Base-by-base conservation (phyloP, 2,329 filamentous ascomycete genomes). In the Fonsecaea erecta region DNA sequence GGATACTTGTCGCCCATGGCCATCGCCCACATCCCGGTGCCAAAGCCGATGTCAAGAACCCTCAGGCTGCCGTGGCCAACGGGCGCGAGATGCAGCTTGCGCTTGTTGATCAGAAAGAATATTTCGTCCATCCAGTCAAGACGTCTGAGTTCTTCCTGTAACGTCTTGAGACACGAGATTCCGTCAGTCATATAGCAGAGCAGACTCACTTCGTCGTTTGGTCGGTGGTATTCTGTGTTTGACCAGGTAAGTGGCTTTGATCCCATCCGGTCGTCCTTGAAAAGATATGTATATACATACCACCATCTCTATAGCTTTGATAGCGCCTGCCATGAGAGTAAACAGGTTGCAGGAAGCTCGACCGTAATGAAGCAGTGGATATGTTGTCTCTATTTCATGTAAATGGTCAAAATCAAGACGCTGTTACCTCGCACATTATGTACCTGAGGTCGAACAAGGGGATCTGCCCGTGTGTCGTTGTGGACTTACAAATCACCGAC, bases 11-110 rank as follows among this genome's bases (percentile, higher is more conserved):
- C 77, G 14, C 73, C 75, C 65, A 75, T 72, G 35, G 79, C 77
- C 24, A 80, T 74, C 12, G 75, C 69, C 75, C 75, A 77, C 48
- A 74, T 70, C n/a, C 75, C 75, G 6, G 74, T 77, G 24, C 75
- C 75, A 8, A 74, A 75, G 30, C 75, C 75, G 14, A 77, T 64
- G 55, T 77, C 75, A 6, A 77, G 57, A 18, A 76, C 73, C 6
- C 72, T 67, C 26, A 71, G 63, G 24, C 63, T 53, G 16, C 12
- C 16, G 55, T 32, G 3, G n/a, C 40, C 40, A 21, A 62, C 53
- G 0, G 75, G 74, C 2, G 72, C 73, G 14, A 69, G 69, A 40
- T 73, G 70, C 5, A 76, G 71, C 35, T 69, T 63, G 9, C 74
- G 72, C n/a, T 40, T 43, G 11, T 62, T 52, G n/a, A 61, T 46